Conservation (phyloP, 345 rosid genomes). For the Eucalyptus regnans region DNA sequence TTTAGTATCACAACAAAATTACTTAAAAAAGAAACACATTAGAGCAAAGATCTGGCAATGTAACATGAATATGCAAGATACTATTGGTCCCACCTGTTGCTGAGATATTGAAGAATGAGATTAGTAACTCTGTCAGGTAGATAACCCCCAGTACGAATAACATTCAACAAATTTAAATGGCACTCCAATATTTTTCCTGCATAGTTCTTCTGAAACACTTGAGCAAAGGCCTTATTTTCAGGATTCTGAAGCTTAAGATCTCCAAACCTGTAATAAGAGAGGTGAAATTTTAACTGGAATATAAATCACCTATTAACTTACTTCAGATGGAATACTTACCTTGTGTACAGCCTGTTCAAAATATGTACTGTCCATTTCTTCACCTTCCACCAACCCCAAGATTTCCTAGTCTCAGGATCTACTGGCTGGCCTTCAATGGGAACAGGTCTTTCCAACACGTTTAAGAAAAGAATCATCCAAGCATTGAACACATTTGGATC, state of each 20-base stretch:
- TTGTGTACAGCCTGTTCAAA: constrained; percentile 79
- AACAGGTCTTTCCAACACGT: constrained; percentile 80
- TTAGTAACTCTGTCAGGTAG: constrained; percentile 95
- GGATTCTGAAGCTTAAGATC: constrained; percentile 85
- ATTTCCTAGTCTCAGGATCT: constrained; percentile 84
- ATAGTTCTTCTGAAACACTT: constrained; percentile 84
- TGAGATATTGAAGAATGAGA: constrained; percentile 87
- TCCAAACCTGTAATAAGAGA: constrained; percentile 58
- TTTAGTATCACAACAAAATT: background rate
- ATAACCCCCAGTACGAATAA: constrained; percentile 82
- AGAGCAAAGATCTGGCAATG: background rate
- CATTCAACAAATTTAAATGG: constrained; percentile 76
- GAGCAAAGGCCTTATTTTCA: constrained; percentile 80
- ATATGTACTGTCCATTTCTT: constrained; percentile 99
- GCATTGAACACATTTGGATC: constrained; percentile 76
- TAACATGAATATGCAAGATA: background rate
- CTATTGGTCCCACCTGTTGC: constrained; percentile 57
- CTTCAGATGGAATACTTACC: constrained; percentile 29
- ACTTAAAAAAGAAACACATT: background rate
- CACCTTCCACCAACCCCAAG: constrained; percentile 99
- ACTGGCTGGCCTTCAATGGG: constrained; percentile 90
- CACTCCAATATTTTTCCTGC: constrained; percentile 91
- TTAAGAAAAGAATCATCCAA: constrained; percentile 95
- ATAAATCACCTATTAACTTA: background rate
- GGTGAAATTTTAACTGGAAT: background rate